Percentiles rank a stretch among this genome's conserved stretches.
Evolutionary conservation across 176 grass and related monocot species (phyloP).

Genomic region (Saccharum officinarum): DNA sequence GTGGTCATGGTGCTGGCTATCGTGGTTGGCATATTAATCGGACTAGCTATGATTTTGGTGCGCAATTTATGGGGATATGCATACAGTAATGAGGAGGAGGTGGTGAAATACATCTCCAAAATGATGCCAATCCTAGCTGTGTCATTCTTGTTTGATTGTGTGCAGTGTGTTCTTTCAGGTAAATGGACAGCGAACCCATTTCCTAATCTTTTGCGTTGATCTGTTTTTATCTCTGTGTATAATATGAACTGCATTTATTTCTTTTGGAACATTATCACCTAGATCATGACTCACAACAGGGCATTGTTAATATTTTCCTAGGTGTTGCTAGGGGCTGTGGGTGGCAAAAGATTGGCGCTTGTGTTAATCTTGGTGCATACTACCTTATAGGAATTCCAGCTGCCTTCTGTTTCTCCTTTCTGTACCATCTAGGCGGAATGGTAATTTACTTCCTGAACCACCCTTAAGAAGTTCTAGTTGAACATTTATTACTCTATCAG

Average conservation of each 20-base stretch:
- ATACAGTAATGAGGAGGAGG: conserved; percentile 77
- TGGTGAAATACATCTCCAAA: conserved; percentile 63
- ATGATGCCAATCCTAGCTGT: conserved; percentile 78
- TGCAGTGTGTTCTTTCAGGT: conserved; percentile 90
- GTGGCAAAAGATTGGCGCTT: conserved; percentile 56
- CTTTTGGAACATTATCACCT: not conserved
- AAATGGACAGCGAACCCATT: not conserved
- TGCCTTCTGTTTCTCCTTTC: conserved; percentile 28
- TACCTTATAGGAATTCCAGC: conserved; percentile 44
- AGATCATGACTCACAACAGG: not conserved
- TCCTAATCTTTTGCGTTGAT: not conserved
- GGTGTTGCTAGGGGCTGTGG: conserved; percentile 54
- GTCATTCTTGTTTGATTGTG: conserved; percentile 64
- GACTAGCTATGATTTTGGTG: conserved; percentile 51
- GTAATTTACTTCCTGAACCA: conserved; percentile 8
- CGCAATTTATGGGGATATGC: conserved; percentile 72
- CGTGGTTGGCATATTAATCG: conserved; percentile 29
- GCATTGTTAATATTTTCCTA: not conserved
- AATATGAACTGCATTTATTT: not conserved
- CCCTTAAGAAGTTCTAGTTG: not conserved
- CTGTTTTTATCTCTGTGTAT: not conserved
- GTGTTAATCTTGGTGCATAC: conserved; percentile 48
- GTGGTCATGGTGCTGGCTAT: conserved; percentile 62
- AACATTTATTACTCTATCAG: not conserved
- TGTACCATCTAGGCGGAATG: conserved; percentile 51